A percentile compares a stretch with the other conserved stretches of the same genome.
These are phyloP conservation scores for Aspergillus affinis DNA, from an alignment of 495 filamentous ascomycete species.

Conservation along the genomic window DNA sequence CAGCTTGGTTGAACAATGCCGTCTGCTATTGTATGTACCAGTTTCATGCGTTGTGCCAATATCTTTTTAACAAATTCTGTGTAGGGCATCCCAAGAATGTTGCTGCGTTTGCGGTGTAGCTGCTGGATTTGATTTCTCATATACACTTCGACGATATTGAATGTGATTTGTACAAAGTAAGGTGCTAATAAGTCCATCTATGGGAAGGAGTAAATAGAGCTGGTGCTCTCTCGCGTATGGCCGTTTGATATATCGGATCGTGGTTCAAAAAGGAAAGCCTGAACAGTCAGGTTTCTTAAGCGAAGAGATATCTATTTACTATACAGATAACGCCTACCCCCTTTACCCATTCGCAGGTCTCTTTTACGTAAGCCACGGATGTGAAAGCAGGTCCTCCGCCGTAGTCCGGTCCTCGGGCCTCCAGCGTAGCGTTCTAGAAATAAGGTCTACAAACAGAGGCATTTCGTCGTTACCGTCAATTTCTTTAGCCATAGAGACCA, in stretches of 20 bases:
- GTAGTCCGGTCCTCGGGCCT: constrained; percentile 19
- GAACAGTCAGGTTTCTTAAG: constrained; percentile 4
- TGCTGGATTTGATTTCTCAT: no score
- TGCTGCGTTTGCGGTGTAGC: no score
- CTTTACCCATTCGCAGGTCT: constrained; percentile 6
- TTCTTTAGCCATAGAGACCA: constrained; percentile 16
- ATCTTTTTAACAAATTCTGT: no score
- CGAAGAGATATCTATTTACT: constrained; percentile 8
- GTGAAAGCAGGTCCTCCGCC: constrained; percentile 19
- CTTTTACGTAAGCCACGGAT: constrained; percentile 20
- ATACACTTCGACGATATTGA: no score
- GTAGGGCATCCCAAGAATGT: no score
- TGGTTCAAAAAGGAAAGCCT: constrained; percentile 7
- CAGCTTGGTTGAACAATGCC: no score
- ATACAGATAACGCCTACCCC: constrained; percentile 1
- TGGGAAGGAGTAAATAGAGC: constrained; percentile 5
- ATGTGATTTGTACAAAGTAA: no score
- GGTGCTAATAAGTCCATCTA: constrained; percentile 6
- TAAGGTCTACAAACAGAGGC: constrained; percentile 14
- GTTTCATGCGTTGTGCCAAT: no score
- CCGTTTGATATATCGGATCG: constrained; percentile 5
- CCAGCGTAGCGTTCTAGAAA: constrained; percentile 16
- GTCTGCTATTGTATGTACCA: no score
- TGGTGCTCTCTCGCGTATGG: constrained; percentile 4
- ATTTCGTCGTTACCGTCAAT: constrained; percentile 16